Evolutionary conservation across 257 asterid genomes (phyloP), one percentile per base, ranked within the genome.

Genomic region (Oldenlandia corymbosa): DNA sequence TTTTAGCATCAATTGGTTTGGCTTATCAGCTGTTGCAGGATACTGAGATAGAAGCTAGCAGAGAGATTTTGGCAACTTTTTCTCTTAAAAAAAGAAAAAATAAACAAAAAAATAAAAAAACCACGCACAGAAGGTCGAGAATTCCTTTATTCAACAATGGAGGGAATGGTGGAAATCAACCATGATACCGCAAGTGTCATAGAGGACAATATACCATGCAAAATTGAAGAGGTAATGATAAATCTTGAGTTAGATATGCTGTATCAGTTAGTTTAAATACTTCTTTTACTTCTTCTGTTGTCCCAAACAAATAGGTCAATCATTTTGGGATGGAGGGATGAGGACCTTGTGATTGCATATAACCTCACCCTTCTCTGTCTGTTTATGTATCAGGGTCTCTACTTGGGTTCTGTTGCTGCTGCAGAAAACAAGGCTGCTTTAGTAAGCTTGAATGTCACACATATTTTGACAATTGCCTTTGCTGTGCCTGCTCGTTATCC

Each of bases 331-430:
- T n/a, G n/a, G n/a, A n/a, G n/a, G n/a, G n/a, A n/a, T n/a, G n/a
- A 27, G 6, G 16, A 24, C 21, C 58, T 18, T 36, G n/a, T 7
- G 42, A 49, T 18, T 50, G 5, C 30, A 32, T 2, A 62, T 27
- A 11, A 1, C 67, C 53, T 20, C 32, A 36, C 24, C 27, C 21
- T 56, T 49, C 50, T 46, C 54, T 66, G 50, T 52, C 52, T 21
- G 56, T 71, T 57, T 58, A 30, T 39, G 67, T 71, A 28, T 34
- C 83, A 91, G 97, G 98, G 97, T 58, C 91, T 91, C 57, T 88
- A 70, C 77, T 76, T 91, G 65, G 98, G 98, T 20, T 91, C 98
- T n/a, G 66, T 86, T 32, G 95, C 87, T 66, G 94, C 98, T 78
- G 98, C 98, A 51, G 72, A 66, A 62, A 78, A 80, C 52, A 77